Evolutionary conservation across 306 rosid species (phyloP).

Genomic region (Amphicarpaea edgeworthii): DNA sequence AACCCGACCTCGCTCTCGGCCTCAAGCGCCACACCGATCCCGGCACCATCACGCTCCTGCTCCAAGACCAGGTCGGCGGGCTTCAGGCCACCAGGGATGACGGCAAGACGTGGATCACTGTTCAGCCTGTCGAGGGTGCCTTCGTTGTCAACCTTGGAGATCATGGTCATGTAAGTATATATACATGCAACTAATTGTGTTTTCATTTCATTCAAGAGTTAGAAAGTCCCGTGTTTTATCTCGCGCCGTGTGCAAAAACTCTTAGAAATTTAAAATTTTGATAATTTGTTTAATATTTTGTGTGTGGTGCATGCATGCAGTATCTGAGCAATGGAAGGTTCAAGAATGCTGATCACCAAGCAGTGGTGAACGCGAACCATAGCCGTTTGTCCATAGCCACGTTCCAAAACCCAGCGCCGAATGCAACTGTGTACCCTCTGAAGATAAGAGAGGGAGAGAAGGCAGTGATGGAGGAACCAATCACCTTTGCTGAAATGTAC

Average conservation of each 20-base stretch:
- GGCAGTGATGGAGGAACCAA: conserved; percentile 64
- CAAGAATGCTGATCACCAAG: conserved; percentile 93
- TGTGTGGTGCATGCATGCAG: conserved; percentile 44
- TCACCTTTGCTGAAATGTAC: conserved; percentile 79
- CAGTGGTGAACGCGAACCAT: conserved; percentile 84
- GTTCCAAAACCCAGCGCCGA: conserved; percentile 82
- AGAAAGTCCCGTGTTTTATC: too few species aligned
- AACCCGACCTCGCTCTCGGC: conserved; percentile 90
- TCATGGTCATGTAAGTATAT: conserved; percentile 75
- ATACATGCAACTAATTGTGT: neutral
- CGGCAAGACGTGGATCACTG: conserved; percentile 89
- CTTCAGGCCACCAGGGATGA: conserved; percentile 87
- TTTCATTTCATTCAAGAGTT: too few species aligned
- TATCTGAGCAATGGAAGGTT: conserved; percentile 90
- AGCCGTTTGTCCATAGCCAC: conserved; percentile 91
- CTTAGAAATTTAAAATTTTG: too few species aligned
- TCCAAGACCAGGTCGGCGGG: conserved; percentile 93
- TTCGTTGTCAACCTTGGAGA: conserved; percentile 96
- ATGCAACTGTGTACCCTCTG: conserved; percentile 75
- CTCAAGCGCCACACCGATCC: conserved; percentile 93
- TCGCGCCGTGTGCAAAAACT: too few species aligned
- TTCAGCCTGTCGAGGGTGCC: conserved; percentile 83
- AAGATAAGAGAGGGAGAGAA: conserved; percentile 73
- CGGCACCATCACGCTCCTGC: conserved; percentile 85
- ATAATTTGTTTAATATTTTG: neutral